phyloP scores from a whole-genome alignment of 2,329 filamentous ascomycete genomes.

The Talaromyces sp. region DNA sequence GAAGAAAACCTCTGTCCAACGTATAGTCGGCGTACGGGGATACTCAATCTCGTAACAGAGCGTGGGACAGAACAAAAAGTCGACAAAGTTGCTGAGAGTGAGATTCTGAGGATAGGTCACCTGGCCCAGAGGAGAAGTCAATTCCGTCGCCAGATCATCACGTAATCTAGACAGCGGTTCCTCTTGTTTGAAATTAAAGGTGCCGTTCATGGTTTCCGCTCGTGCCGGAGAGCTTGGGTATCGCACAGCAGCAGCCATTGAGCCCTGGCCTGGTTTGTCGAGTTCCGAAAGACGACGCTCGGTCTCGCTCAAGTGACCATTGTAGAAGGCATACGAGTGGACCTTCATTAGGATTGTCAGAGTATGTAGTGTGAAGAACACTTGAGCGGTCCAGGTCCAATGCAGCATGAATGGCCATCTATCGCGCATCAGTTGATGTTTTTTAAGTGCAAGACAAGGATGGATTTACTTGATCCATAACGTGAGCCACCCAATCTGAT shows the following conservation, averaged over 20 bases:
- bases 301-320: constrained; percentile 87
- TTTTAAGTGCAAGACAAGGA: neutral
- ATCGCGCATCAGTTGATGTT: neutral
- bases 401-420: constrained; percentile 75
- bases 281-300: constrained; percentile 75
- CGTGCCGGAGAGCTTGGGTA: constrained; percentile 61
- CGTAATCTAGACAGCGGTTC: constrained; percentile 66
- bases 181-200: constrained; percentile 39
- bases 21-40: constrained; percentile 70
- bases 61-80: constrained; percentile 89
- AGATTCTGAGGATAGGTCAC: constrained; percentile 89
- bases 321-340: constrained; percentile 98
- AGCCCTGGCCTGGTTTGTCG: constrained; percentile 61
- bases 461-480: constrained; percentile 68
- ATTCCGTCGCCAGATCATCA: constrained; percentile 82
- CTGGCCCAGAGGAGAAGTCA: constrained; percentile 85
- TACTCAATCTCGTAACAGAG: constrained; percentile 98
- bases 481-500: constrained; percentile 72
- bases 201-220: constrained; percentile 29
- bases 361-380: constrained; percentile 88
- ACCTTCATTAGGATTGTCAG: constrained; percentile 97
- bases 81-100: constrained; percentile 74
- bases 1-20: constrained; percentile 76
- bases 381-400: constrained; percentile 97
- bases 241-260: constrained; percentile 67